phyloP scores from a whole-genome alignment of 495 filamentous ascomycete genomes.

The Penicillium nucicola region DNA sequence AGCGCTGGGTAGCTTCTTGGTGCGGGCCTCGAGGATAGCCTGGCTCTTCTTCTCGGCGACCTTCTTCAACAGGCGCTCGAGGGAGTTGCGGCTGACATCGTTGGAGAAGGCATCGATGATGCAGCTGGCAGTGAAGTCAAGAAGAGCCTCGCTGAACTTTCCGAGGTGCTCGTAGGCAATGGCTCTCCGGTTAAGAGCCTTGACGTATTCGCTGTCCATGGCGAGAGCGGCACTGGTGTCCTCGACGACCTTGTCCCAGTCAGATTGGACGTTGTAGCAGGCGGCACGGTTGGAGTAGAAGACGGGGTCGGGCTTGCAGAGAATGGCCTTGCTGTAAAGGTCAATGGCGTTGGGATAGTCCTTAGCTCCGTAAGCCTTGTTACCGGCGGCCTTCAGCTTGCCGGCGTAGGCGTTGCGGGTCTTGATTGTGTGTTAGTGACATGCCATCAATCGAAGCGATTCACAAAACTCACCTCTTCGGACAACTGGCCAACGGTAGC shows the following conservation, averaged over 20 bases:
- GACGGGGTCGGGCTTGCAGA: conserved; percentile 95
- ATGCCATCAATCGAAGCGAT: not conserved
- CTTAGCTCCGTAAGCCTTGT: conserved; percentile 92
- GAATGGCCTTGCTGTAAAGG: conserved; percentile 89
- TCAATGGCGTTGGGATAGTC: conserved; percentile 89
- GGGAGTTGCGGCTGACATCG: conserved; percentile 78
- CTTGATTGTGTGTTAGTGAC: conserved; percentile 16
- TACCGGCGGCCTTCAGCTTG: conserved; percentile 91
- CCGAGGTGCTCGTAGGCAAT: conserved; percentile 93
- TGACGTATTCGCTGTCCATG: conserved; percentile 93
- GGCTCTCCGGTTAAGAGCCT: conserved; percentile 92
- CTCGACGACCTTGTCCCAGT: conserved; percentile 96
- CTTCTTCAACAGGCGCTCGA: conserved; percentile 94
- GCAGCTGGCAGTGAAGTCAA: conserved; percentile 98
- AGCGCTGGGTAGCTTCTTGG: conserved; percentile 83
- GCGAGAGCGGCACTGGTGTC: conserved; percentile 92
- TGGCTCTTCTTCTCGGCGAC: conserved; percentile 92
- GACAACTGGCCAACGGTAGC: conserved; percentile 65
- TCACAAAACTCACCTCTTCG: conserved; percentile 51
- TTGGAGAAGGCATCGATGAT: conserved; percentile 97
- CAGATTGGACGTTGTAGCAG: conserved; percentile 86
- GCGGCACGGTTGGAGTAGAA: conserved; percentile 98
- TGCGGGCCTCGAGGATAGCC: conserved; percentile 73
- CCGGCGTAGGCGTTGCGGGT: conserved; percentile 75
- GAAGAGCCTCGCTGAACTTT: conserved; percentile 87